Percentiles rank a stretch among this genome's conserved stretches.
Evolutionary conservation across 1,284 basidiomycete species (phyloP).

Genomic region (Phylloporus sp.): DNA sequence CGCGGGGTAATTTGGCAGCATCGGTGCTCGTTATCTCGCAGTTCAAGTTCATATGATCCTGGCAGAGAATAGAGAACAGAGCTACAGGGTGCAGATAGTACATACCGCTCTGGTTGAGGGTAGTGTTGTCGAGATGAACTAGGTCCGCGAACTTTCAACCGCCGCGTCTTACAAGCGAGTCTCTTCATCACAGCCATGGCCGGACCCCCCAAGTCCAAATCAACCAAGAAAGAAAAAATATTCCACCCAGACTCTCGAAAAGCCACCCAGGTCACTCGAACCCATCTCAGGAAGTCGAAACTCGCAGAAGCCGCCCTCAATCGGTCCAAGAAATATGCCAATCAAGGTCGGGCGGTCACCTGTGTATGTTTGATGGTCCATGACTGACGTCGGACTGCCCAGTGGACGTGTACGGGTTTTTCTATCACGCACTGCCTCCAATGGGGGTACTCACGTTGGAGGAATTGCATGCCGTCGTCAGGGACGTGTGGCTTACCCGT

Average conservation of each 20-base stretch:
- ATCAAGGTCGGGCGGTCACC: conserved; percentile 50
- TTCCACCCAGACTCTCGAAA: conserved; percentile 83
- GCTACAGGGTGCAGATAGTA: too few species aligned
- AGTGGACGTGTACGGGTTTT: conserved; percentile 83
- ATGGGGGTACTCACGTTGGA: conserved; percentile 65
- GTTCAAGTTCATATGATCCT: too few species aligned
- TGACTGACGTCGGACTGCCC: not conserved
- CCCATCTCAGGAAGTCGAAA: conserved; percentile 74
- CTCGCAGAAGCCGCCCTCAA: conserved; percentile 60
- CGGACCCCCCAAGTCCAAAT: conserved; percentile 34
- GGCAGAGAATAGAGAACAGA: too few species aligned
- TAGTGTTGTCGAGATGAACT: too few species aligned
- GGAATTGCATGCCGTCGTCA: conserved; percentile 70
- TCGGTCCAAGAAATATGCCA: conserved; percentile 57
- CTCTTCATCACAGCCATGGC: conserved; percentile 7
- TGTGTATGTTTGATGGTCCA: not conserved
- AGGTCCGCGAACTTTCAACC: too few species aligned
- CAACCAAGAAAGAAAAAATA: conserved; percentile 71
- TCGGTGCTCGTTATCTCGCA: too few species aligned
- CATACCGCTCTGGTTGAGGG: too few species aligned
- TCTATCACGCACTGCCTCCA: conserved; percentile 74
- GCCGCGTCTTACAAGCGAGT: too few species aligned
- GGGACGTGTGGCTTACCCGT: conserved; percentile 75
- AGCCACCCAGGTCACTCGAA: conserved; percentile 78
- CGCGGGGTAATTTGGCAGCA: too few species aligned